Evolutionary conservation across 257 asterid genomes (phyloP).

Genomic region (Nicotiana knightiana): DNA sequence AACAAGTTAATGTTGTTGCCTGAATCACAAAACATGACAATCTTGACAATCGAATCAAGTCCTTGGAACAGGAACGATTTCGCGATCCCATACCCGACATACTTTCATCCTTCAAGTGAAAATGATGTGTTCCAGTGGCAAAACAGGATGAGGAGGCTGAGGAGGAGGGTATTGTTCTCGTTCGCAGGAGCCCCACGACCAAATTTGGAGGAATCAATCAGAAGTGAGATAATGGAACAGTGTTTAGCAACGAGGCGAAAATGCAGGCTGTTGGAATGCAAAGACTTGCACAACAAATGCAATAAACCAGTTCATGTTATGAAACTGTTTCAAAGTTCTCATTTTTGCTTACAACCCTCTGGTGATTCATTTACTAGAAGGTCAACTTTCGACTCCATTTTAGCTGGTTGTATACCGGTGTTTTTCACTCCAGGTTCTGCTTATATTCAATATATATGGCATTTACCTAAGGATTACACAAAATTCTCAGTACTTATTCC

Average conservation of each 20-base stretch:
- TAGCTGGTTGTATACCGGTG: constrained; percentile 88
- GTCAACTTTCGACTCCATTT: constrained; percentile 71
- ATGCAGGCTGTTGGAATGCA: constrained; percentile 59
- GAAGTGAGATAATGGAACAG: constrained; percentile 64
- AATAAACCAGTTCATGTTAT: constrained; percentile 53
- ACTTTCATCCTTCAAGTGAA: constrained; percentile 67
- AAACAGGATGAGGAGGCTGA: constrained; percentile 39
- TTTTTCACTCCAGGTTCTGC: constrained; percentile 75
- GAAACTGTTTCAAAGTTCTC: constrained; percentile 51
- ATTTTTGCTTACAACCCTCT: constrained; percentile 75
- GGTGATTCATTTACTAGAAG: constrained; percentile 83
- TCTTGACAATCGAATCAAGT: constrained; percentile 70
- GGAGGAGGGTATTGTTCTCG: constrained; percentile 39
- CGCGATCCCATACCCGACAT: constrained; percentile 84
- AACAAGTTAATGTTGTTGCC: constrained; percentile 62
- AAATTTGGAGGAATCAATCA: constrained; percentile 42
- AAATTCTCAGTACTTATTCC: constrained; percentile 66
- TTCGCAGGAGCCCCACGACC: constrained; percentile 83
- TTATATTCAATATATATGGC: constrained; percentile 83
- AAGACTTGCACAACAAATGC: constrained; percentile 42
- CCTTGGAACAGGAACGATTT: constrained; percentile 79
- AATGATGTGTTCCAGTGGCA: constrained; percentile 52
- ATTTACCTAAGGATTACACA: constrained; percentile 45
- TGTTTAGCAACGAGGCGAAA: constrained; percentile 29
- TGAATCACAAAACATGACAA: constrained; percentile 57